Percentiles rank a stretch among this genome's conserved stretches.
Evolutionary conservation across 2,329 filamentous ascomycete genomes (phyloP).

Genomic region (Clonostachys chloroleuca): DNA sequence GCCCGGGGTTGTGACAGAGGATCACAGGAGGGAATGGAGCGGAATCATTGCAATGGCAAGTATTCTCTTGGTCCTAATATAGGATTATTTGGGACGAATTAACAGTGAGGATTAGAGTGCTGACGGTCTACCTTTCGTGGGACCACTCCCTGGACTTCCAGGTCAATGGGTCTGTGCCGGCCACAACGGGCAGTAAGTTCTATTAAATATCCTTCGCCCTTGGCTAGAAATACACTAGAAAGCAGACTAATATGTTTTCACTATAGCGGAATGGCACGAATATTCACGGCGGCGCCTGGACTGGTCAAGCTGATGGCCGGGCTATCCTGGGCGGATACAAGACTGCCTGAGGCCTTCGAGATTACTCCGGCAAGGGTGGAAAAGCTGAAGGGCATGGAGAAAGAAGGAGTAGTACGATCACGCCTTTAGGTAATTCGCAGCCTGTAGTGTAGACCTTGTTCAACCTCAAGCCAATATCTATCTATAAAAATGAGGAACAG

Average conservation of each 20-base stretch:
- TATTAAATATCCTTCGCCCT: background rate
- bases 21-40: background rate
- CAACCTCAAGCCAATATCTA: too few relatives aligned
- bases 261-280: slow-evolving; percentile 7
- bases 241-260: background rate
- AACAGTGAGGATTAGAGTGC: slow-evolving; percentile 1
- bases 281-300: slow-evolving; percentile 6
- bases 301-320: slow-evolving; percentile 7
- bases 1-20: background rate
- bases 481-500: too few relatives aligned
- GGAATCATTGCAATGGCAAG: background rate
- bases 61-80: background rate
- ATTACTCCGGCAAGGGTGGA: slow-evolving; percentile 2
- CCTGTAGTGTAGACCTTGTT: too few relatives aligned
- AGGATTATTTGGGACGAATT: too few relatives aligned
- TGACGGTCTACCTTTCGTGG: slow-evolving; percentile 6
- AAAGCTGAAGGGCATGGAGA: background rate
- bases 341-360: slow-evolving; percentile 4
- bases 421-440: too few relatives aligned
- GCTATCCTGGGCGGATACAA: slow-evolving; percentile 4
- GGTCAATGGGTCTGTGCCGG: slow-evolving; percentile 8
- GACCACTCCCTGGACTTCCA: slow-evolving; percentile 4
- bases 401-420: too few relatives aligned
- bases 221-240: background rate
- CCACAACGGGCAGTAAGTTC: slow-evolving; percentile 7